Base-by-base conservation (phyloP, 163 green algal genomes). In the Chloromonas sp. region DNA sequence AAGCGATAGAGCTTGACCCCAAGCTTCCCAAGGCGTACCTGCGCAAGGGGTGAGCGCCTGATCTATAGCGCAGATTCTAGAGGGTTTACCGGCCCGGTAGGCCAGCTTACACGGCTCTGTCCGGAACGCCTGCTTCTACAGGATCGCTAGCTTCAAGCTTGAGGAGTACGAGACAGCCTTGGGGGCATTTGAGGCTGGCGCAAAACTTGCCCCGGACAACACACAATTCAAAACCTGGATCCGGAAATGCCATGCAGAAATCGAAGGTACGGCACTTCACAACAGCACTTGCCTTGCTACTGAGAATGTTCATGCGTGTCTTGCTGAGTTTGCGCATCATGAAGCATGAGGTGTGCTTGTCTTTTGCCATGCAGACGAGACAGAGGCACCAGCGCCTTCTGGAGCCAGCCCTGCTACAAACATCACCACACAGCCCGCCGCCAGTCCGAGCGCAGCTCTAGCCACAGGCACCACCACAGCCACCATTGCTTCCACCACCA, bases 121-220 rank as follows among this genome's bases (percentile, higher is more conserved):
- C 36, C 36, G 36, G 36, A 36, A 36, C 66, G 11, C 66, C 66
- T 74, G 66, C 71, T 79, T 79, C 66, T 76, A 82, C 91, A 97
- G 93, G 61, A 85, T 91, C 2, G 94, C 94, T 0, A 88, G 90
- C 57, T 97, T 96, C 78, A 62, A 93, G 60, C 79, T 97, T 71
- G 93, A 97, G 36, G 95, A 98, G 90, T 98, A 94, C 88, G 95
- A 97, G 84, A 88, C 87, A 15, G 95, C 95, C 0, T 90, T 93
- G 87, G 88, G 92, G 58, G 88, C 89, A 0, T 97, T 97, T 84
- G 86, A 95, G 77, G 84, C 84, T 3, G 94, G 90, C 0, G 70
- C 83, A 5, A 83, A 81, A 1, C 84, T 96, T 11, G 91, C 92
- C 60, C 89, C 91, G 8, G 81, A 81, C 57, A 91, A 91, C 60